phyloP scores from a whole-genome alignment of 805 yeast species.

The Zygotorulaspora sp. region DNA sequence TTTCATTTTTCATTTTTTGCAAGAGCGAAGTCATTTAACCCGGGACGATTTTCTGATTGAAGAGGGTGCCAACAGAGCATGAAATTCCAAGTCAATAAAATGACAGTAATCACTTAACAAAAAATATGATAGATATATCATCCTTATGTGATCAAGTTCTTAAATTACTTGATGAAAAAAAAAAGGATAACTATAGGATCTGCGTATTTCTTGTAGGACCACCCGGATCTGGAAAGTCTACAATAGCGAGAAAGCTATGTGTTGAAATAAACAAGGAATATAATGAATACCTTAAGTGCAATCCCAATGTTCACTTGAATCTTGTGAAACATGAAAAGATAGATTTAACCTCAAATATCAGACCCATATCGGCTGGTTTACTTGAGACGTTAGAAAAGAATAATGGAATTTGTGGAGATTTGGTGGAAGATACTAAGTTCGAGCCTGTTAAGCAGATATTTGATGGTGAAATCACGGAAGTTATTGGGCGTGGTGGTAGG shows the following conservation, averaged over 20 bases:
- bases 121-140: constrained; percentile 19
- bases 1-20: too few relatives aligned
- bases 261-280: constrained; percentile 37
- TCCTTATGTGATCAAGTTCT: constrained; percentile 34
- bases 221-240: constrained; percentile 85
- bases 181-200: constrained; percentile 40
- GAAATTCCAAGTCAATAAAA: neutral
- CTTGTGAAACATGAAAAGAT: neutral
- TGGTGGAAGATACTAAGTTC: constrained; percentile 25
- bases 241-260: constrained; percentile 50
- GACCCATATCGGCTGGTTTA: constrained; percentile 8
- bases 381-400: constrained; percentile 12
- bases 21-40: neutral
- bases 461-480: constrained; percentile 22
- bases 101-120: neutral
- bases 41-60: neutral
- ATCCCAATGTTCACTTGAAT: neutral
- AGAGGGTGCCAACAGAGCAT: neutral
- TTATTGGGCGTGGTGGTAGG: constrained; percentile 32
- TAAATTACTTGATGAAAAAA: constrained; percentile 22
- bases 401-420: constrained; percentile 16
- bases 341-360: constrained; percentile 10
- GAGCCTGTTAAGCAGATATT: constrained; percentile 17
- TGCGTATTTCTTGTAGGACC: constrained; percentile 63
- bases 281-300: constrained; percentile 9